A percentile compares a stretch with the other conserved stretches of the same genome.
Evolutionary conservation across 495 filamentous ascomycete genomes (phyloP).

Genomic region (Melanomma pulvis-pyrius): DNA sequence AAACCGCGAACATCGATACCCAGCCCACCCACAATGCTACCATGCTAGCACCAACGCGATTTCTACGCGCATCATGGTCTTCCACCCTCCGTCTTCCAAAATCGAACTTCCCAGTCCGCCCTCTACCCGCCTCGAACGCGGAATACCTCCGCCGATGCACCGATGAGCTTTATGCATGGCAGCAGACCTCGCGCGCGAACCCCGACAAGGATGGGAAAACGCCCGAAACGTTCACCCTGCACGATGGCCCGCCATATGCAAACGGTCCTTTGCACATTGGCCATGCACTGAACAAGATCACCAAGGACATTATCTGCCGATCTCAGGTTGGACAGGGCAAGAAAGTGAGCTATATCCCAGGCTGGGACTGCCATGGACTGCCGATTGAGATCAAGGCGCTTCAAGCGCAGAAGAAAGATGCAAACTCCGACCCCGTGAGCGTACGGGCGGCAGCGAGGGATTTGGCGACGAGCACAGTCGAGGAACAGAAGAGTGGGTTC

Average conservation of each 20-base stretch:
- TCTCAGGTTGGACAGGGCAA: constrained; percentile 77
- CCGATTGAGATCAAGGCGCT: constrained; percentile 98
- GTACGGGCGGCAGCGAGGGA: constrained; percentile 73
- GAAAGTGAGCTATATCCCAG: constrained; percentile 82
- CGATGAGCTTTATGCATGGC: constrained; percentile 89
- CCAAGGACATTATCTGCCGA: constrained; percentile 90
- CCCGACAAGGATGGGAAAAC: constrained; percentile 3
- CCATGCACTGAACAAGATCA: constrained; percentile 96
- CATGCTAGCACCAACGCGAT: constrained; percentile 39
- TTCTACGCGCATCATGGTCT: constrained; percentile 42
- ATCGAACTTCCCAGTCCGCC: constrained; percentile 52
- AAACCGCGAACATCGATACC: background rate
- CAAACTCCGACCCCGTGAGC: constrained; percentile 44
- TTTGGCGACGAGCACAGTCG: constrained; percentile 73
- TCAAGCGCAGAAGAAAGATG: constrained; percentile 53
- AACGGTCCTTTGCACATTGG: constrained; percentile 94
- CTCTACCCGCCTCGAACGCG: constrained; percentile 48
- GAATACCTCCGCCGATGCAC: constrained; percentile 73
- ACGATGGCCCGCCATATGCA: constrained; percentile 97
- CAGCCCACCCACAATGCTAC: constrained; percentile 34
- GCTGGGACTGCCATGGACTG: constrained; percentile 98
- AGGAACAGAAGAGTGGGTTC: constrained; percentile 82
- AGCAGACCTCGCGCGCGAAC: constrained; percentile 59
- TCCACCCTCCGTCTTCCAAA: constrained; percentile 49
- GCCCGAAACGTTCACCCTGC: constrained; percentile 66